These are phyloP conservation scores for Fusarium brachygibbosum DNA, from an alignment of 2,329 filamentous ascomycete genomes.

Conservation along the genomic window DNA sequence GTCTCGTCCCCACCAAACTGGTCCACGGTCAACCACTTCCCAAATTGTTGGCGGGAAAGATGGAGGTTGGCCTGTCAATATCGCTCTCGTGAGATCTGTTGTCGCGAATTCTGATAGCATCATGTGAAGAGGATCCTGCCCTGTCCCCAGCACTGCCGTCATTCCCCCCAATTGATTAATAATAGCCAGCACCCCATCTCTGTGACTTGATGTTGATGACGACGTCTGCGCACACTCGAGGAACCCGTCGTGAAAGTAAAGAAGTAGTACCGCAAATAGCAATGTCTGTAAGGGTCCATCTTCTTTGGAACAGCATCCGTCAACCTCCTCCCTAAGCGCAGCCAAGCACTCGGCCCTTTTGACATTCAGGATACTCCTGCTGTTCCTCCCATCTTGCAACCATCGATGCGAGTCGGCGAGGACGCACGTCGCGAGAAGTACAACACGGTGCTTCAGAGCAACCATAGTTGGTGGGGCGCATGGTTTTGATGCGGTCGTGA, in stretches of 20 bases:
- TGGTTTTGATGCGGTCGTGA: constrained; percentile 49
- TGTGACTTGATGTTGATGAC: constrained; percentile 54
- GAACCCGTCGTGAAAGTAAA: constrained; percentile 59
- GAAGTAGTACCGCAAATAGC: constrained; percentile 58
- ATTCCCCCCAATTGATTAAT: constrained; percentile 52
- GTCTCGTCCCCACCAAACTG: constrained; percentile 60
- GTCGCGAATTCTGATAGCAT: constrained; percentile 61
- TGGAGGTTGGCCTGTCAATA: constrained; percentile 56
- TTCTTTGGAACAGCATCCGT: constrained; percentile 50
- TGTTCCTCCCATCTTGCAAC: constrained; percentile 51
- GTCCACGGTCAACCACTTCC: constrained; percentile 56
- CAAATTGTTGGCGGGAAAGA: constrained; percentile 56
- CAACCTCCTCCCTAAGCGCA: constrained; percentile 52
- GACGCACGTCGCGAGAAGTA: constrained; percentile 52
- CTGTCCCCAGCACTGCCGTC: constrained; percentile 39
- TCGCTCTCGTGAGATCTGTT: constrained; percentile 58
- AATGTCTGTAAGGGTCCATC: constrained; percentile 52
- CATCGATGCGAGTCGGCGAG: constrained; percentile 52
- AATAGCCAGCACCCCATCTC: constrained; percentile 55
- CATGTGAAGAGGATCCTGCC: constrained; percentile 53
- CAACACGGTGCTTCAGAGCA: constrained; percentile 52
- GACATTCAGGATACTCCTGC: constrained; percentile 44
- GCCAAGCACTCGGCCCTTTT: constrained; percentile 51
- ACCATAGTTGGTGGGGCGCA: constrained; percentile 51
- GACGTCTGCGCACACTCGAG: constrained; percentile 52